phyloP scores from a whole-genome alignment of 768 basidiomycete species.

The Trametopsis cervina region DNA sequence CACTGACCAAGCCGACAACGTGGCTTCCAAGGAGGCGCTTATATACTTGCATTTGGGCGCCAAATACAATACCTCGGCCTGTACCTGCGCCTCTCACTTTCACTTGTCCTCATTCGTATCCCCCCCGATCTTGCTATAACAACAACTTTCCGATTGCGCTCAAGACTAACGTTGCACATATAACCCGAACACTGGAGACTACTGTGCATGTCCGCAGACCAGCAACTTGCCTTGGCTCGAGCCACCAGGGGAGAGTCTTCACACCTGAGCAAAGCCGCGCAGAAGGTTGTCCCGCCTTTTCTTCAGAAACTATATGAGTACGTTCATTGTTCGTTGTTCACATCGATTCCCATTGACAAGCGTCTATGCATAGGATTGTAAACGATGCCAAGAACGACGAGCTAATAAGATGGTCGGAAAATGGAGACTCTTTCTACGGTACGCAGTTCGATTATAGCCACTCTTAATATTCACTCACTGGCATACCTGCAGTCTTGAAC shows the following conservation, averaged over 20 bases:
- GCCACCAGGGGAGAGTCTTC: conserved; percentile 31
- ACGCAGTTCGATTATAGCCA: conserved; percentile 9
- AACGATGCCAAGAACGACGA: conserved; percentile 77
- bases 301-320: conserved; percentile 91
- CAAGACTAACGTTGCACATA: too few relatives aligned
- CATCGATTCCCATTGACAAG: conserved; percentile 8
- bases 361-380: conserved; percentile 62
- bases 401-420: conserved; percentile 87
- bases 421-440: conserved; percentile 93
- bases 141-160: too few relatives aligned
- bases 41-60: too few relatives aligned
- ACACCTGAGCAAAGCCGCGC: conserved; percentile 38
- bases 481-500: conserved; percentile 71
- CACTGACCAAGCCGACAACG: too few relatives aligned
- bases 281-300: conserved; percentile 68
- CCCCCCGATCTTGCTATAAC: too few relatives aligned
- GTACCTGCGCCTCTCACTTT: too few relatives aligned
- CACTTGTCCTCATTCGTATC: too few relatives aligned
- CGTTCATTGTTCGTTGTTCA: conserved; percentile 25
- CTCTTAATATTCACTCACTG: background rate
- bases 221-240: conserved; percentile 52
- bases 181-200: too few relatives aligned
- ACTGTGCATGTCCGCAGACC: conserved; percentile 39
- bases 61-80: too few relatives aligned
- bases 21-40: too few relatives aligned